Evolutionary conservation across 352 stramenopile species (phyloP).

Genomic region (Phytophthora citrophthora): DNA sequence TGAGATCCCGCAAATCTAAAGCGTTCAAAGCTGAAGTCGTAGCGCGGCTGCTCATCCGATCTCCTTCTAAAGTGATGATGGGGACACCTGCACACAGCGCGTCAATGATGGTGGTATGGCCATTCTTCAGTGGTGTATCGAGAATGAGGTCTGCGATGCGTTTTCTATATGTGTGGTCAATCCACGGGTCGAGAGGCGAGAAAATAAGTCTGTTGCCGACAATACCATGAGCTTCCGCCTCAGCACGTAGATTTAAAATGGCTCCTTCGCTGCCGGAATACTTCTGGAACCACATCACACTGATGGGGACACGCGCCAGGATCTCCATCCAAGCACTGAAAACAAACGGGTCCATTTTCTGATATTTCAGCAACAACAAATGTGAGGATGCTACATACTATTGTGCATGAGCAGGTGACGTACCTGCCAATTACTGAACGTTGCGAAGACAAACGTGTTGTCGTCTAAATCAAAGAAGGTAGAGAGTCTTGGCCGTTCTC

Average conservation of each 20-base stretch:
- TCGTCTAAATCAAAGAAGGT: constrained; percentile 4
- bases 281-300: constrained; percentile 80
- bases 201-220: constrained; percentile 67
- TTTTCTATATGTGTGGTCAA: constrained; percentile 82
- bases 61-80: constrained; percentile 70
- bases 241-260: constrained; percentile 48
- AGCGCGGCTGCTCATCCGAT: constrained; percentile 73
- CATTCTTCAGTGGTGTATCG: constrained; percentile 87
- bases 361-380: not conserved
- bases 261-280: constrained; percentile 63
- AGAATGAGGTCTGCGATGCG: constrained; percentile 75
- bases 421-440: constrained; percentile 88
- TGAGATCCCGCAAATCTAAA: constrained; percentile 58
- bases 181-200: constrained; percentile 64
- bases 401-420: not conserved
- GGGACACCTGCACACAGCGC: constrained; percentile 81
- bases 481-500: constrained; percentile 28
- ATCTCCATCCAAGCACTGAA: constrained; percentile 87
- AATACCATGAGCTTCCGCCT: constrained; percentile 63
- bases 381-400: no score
- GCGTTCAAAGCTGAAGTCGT: constrained; percentile 62
- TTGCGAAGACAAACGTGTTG: constrained; percentile 71
- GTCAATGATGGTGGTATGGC: constrained; percentile 84
- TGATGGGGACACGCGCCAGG: constrained; percentile 62
- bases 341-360: constrained; percentile 82